Percentiles rank a stretch among this genome's conserved stretches.
Conservation (phyloP, 1,284 basidiomycete species). For the Flammula alnicola region DNA sequence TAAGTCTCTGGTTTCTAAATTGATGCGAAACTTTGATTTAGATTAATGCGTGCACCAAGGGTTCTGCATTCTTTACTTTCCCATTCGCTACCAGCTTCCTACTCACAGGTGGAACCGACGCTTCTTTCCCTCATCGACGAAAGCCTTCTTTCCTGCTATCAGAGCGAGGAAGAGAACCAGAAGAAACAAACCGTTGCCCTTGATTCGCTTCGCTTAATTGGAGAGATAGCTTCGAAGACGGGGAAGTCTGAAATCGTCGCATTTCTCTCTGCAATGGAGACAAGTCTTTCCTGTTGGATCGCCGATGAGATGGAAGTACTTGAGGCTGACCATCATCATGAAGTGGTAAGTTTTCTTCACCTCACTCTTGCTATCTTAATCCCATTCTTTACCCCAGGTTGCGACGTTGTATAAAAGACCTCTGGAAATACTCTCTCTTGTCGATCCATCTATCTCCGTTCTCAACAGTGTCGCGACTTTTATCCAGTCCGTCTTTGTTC, state of each 20-base stretch:
- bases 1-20: background rate
- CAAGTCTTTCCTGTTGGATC: slow-evolving; percentile 54
- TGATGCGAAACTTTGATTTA: slow-evolving; percentile 3
- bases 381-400: slow-evolving; percentile 37
- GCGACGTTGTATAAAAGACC: slow-evolving; percentile 48
- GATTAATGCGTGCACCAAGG: slow-evolving; percentile 16
- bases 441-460: slow-evolving; percentile 42
- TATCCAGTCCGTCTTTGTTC: slow-evolving; percentile 51
- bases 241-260: slow-evolving; percentile 15
- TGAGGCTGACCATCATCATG: slow-evolving; percentile 47
- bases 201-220: slow-evolving; percentile 38
- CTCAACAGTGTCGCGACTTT: slow-evolving; percentile 46
- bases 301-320: slow-evolving; percentile 48
- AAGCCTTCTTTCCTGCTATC: slow-evolving; percentile 16
- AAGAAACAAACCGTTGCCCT: slow-evolving; percentile 26
- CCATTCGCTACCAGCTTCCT: slow-evolving; percentile 2
- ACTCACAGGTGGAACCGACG: background rate
- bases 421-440: slow-evolving; percentile 40
- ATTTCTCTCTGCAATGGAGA: slow-evolving; percentile 39
- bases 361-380: background rate
- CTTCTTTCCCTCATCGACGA: slow-evolving; percentile 24
- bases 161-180: slow-evolving; percentile 1
- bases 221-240: slow-evolving; percentile 34
- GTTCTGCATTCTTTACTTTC: slow-evolving; percentile 13
- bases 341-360: slow-evolving; percentile 44